Evolutionary conservation across 2,329 filamentous ascomycete genomes (phyloP), one percentile per base, ranked within the genome.

Genomic region (Ustulina deusta): DNA sequence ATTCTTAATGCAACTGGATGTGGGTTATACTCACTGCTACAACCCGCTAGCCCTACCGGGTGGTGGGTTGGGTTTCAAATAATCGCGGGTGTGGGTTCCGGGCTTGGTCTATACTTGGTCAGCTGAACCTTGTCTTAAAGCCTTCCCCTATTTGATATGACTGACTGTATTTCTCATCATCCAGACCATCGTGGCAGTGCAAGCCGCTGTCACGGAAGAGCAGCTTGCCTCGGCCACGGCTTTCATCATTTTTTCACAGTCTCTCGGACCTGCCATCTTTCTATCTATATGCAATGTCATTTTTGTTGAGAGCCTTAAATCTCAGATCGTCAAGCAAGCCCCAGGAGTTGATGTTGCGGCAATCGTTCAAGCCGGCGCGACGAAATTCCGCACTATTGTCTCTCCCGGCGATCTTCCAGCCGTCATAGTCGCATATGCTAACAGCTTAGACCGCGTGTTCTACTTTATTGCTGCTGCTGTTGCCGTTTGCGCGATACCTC

Each of bases 301-400:
- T 9, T 72, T 81, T 40, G 73, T 72, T 51, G 67, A 75, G 68
- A 77, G 77, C 44, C 75, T 85, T 1, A 71, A 72, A 13, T 48
- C 73, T 0, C 74, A 77, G 40, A 70, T 85, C 0, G 46, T 62
- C 0, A 27, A 60, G 17, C 76, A 77, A 42, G 79, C 78, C 6
- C 74, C 79, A 58, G 22, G 67, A 46, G 69, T 80, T 60, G 68
- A 79, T 49, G 67, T 79, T 0, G 49, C 74, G 6, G 67, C 70
- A 0, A 74, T 85, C 1, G 77, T 85, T n/a, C 61, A 68, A 4
- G 83, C 83, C 1, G 84, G 84, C 4, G 83, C 82, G 3, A 81
- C 80, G 0, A 78, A 72, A 0, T 79, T 85, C 42, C 74, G 78
- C 11, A 62, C 67, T 0, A 69, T 80, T 25, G 76, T 85, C 0